Conservation (phyloP, 495 filamentous ascomycete species). For the Cryomyces minteri region DNA sequence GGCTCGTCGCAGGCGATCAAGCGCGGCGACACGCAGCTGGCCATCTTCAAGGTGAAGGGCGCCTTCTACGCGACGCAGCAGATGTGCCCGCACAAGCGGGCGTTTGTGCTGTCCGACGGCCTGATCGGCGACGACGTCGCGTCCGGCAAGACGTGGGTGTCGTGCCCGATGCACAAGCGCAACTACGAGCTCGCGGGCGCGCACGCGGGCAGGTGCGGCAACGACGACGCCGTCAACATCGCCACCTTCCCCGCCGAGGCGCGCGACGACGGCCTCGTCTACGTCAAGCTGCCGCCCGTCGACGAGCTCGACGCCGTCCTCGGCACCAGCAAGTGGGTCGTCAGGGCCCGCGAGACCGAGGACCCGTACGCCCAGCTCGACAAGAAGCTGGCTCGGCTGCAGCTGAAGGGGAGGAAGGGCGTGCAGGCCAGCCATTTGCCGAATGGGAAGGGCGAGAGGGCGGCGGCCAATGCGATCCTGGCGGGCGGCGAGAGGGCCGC, state of each 20-base stretch:
- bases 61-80: slow-evolving; percentile 84
- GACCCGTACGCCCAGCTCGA: slow-evolving; percentile 54
- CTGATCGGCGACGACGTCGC: slow-evolving; percentile 52
- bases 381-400: slow-evolving; percentile 32
- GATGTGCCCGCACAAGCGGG: slow-evolving; percentile 94
- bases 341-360: slow-evolving; percentile 49
- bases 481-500: slow-evolving; percentile 29
- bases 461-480: slow-evolving; percentile 23
- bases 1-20: slow-evolving; percentile 58
- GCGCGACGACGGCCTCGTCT: slow-evolving; percentile 63
- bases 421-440: slow-evolving; percentile 28
- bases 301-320: slow-evolving; percentile 71
- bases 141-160: slow-evolving; percentile 55
- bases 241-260: slow-evolving; percentile 75
- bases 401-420: slow-evolving; percentile 37
- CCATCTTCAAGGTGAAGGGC: slow-evolving; percentile 74
- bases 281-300: slow-evolving; percentile 68
- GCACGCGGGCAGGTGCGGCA: slow-evolving; percentile 53
- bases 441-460: slow-evolving; percentile 22
- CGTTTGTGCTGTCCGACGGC: slow-evolving; percentile 78
- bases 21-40: slow-evolving; percentile 80
- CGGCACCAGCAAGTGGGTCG: slow-evolving; percentile 69
- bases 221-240: slow-evolving; percentile 61
- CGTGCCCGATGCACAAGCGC: slow-evolving; percentile 83
- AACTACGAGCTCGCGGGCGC: slow-evolving; percentile 65